These are phyloP conservation scores for Hemisphaericaspora lyxosophila DNA, from an alignment of 1,139 yeast species.

Conservation along the genomic window DNA sequence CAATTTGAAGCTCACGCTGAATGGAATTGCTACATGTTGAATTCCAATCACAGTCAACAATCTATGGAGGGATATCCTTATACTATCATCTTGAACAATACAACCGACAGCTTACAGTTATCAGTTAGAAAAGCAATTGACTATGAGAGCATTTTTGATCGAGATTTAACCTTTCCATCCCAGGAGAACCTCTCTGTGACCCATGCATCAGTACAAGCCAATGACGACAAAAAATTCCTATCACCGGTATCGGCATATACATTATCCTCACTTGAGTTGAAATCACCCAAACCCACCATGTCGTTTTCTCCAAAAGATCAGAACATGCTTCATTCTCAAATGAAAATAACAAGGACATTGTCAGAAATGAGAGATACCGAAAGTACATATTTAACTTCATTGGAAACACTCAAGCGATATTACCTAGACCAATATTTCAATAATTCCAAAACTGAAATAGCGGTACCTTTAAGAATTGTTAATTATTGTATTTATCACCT, in stretches of 20 bases:
- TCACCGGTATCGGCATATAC: constrained; percentile 1
- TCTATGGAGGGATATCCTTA: background rate
- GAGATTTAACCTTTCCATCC: background rate
- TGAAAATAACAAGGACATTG: constrained; percentile 33
- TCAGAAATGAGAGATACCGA: constrained; percentile 53
- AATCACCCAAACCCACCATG: constrained; percentile 24
- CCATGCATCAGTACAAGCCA: background rate
- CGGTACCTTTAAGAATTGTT: constrained; percentile 25
- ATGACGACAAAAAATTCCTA: background rate
- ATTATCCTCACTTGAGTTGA: constrained; percentile 11
- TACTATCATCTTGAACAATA: background rate
- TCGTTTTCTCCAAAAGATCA: constrained; percentile 19
- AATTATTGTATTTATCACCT: constrained; percentile 21
- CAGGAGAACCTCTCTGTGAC: background rate
- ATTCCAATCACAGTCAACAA: background rate
- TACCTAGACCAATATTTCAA: constrained; percentile 34
- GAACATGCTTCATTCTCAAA: constrained; percentile 12
- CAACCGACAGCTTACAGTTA: background rate
- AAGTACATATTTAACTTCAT: constrained; percentile 40
- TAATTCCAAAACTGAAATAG: constrained; percentile 22
- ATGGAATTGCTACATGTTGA: too few species aligned
- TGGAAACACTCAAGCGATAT: constrained; percentile 37
- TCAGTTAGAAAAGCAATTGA: background rate
- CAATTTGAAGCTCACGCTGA: too few species aligned
- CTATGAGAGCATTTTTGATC: background rate